Percentiles rank a stretch among this genome's conserved stretches.
Conservation (phyloP, 768 basidiomycete species). For the Tylopilus vinaceipallidus region DNA sequence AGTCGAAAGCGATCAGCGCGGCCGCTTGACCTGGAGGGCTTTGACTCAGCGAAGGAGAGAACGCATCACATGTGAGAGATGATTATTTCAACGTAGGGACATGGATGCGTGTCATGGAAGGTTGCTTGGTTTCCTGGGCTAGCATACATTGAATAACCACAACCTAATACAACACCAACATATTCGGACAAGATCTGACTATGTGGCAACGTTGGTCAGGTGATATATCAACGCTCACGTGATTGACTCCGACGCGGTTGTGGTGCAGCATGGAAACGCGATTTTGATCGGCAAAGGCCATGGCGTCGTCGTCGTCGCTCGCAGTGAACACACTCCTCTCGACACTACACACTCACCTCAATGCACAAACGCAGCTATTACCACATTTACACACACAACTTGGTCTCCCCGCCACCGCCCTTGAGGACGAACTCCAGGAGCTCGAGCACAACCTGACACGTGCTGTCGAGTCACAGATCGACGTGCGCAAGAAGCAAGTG, state of each 20-base stretch:
- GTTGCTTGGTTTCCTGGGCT: too few relatives aligned
- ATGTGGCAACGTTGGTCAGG: slow-evolving; percentile 11
- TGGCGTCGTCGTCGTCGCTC: slow-evolving; percentile 34
- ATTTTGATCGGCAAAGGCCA: slow-evolving; percentile 12
- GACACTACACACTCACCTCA: slow-evolving; percentile 74
- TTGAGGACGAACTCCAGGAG: slow-evolving; percentile 74
- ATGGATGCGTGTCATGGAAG: too few relatives aligned
- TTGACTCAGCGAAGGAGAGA: too few relatives aligned
- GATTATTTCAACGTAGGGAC: too few relatives aligned
- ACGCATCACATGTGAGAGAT: too few relatives aligned
- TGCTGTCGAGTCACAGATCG: slow-evolving; percentile 74
- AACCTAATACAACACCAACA: too few relatives aligned
- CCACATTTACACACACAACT: slow-evolving; percentile 83
- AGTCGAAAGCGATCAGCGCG: slow-evolving; percentile 23
- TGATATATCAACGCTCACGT: slow-evolving; percentile 30
- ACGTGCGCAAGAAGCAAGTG: slow-evolving; percentile 69
- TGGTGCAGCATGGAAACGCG: slow-evolving; percentile 15
- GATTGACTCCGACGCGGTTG: slow-evolving; percentile 20
- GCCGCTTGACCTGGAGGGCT: too few relatives aligned
- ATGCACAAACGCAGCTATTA: slow-evolving; percentile 77
- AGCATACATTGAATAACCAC: too few relatives aligned
- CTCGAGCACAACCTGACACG: slow-evolving; percentile 74
- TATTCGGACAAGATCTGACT: background rate
- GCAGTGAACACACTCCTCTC: slow-evolving; percentile 66
- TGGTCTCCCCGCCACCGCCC: slow-evolving; percentile 73